Conservation (phyloP, 1,284 basidiomycete genomes). For the Ceratobasidium sp. region DNA sequence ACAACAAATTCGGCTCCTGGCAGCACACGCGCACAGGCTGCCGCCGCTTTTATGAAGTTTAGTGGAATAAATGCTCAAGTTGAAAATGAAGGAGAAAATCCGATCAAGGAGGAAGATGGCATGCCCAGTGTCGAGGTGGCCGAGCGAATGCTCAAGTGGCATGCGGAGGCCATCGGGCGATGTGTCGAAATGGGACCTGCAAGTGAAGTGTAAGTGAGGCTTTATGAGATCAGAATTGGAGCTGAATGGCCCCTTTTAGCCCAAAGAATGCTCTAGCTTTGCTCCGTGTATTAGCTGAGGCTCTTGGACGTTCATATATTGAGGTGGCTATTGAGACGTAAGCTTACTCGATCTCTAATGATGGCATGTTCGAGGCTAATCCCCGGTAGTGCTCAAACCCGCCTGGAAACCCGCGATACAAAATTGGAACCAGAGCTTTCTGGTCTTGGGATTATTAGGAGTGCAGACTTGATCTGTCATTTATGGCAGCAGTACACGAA, state of each 20-base stretch:
- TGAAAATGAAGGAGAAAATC: conserved; percentile 61
- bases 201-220: conserved; percentile 76
- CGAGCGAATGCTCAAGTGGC: conserved; percentile 93
- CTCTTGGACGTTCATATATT: conserved; percentile 85
- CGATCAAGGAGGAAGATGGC: conserved; percentile 81
- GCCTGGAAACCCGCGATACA: conserved; percentile 75
- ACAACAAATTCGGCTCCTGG: conserved; percentile 51
- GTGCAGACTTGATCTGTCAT: conserved; percentile 89
- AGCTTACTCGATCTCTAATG: conserved; percentile 47
- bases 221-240: not conserved
- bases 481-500: conserved; percentile 98
- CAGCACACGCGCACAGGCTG: conserved; percentile 62
- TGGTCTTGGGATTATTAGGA: conserved; percentile 69
- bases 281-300: conserved; percentile 87
- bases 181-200: conserved; percentile 85
- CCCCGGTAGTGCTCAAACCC: conserved; percentile 66
- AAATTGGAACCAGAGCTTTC: conserved; percentile 85
- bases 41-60: conserved; percentile 81
- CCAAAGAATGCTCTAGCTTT: conserved; percentile 90
- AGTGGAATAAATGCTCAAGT: conserved; percentile 65
- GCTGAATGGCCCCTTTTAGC: conserved; percentile 53
- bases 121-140: conserved; percentile 75
- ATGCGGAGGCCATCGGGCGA: conserved; percentile 92
- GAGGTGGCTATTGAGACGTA: conserved; percentile 93
- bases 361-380: conserved; percentile 37